Conservation (phyloP, 1,284 basidiomycete species). For the Trametes pubescens region DNA sequence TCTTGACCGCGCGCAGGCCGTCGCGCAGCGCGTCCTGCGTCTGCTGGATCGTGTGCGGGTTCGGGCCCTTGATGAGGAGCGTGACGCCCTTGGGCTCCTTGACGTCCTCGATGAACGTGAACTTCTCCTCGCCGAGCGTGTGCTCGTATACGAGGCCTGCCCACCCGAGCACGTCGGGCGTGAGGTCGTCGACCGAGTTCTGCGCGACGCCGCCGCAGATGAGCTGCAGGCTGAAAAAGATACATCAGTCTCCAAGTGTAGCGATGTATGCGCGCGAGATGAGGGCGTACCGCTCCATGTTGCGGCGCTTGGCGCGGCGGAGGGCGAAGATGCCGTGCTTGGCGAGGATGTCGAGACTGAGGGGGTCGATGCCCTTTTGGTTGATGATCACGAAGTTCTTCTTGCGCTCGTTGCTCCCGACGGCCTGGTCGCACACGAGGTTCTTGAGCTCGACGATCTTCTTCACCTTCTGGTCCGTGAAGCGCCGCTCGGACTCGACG, state of each 20-base stretch:
- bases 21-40: conserved; percentile 98
- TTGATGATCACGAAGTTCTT: conserved; percentile 98
- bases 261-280: not conserved
- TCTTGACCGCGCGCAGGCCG: conserved; percentile 96
- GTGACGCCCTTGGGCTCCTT: conserved; percentile 97
- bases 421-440: conserved; percentile 91
- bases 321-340: conserved; percentile 98
- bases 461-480: conserved; percentile 94
- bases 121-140: conserved; percentile 99
- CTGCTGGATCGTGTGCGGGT: conserved; percentile 95
- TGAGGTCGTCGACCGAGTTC: conserved; percentile 97
- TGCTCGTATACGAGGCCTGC: conserved; percentile 99
- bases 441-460: conserved; percentile 99
- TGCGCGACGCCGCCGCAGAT: conserved; percentile 96
- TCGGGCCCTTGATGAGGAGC: conserved; percentile 97
- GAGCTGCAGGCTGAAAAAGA: conserved; percentile 76
- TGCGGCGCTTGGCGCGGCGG: conserved; percentile 94
- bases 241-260: conserved; percentile 11
- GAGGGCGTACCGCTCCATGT: conserved; percentile 88
- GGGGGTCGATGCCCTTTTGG: conserved; percentile 99
- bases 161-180: conserved; percentile 92
- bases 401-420: conserved; percentile 80
- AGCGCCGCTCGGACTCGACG: conserved; percentile 95
- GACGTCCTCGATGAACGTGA: conserved; percentile 97
- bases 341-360: conserved; percentile 95